Percentiles rank a stretch among this genome's conserved stretches.
phyloP scores from a whole-genome alignment of 306 rosid species.

The Citrullus colocynthis region DNA sequence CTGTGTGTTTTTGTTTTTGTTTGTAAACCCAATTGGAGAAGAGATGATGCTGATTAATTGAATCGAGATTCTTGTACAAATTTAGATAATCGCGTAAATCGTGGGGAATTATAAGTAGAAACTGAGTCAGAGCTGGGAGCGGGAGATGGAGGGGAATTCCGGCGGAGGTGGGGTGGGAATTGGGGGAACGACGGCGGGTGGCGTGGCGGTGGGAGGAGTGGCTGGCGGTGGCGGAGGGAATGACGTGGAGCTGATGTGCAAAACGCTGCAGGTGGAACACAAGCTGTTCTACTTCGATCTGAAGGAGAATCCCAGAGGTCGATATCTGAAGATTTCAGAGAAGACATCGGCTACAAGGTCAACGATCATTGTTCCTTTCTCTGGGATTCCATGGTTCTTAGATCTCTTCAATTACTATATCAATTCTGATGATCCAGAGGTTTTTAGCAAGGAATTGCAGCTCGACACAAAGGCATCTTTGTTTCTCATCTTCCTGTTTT shows the following conservation, averaged over 20 bases:
- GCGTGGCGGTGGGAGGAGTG: conserved; percentile 7
- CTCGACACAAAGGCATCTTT: conserved; percentile 67
- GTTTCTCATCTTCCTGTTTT: neutral
- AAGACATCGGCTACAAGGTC: conserved; percentile 98
- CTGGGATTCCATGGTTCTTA: conserved; percentile 96
- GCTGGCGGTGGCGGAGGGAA: conserved; percentile 35
- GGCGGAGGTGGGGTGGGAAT: conserved; percentile 18
- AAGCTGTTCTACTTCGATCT: conserved; percentile 98
- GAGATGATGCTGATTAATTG: neutral
- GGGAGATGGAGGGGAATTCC: conserved; percentile 62
- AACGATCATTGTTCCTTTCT: conserved; percentile 90
- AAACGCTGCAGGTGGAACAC: conserved; percentile 96
- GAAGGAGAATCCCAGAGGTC: conserved; percentile 97
- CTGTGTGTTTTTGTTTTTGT: neutral
- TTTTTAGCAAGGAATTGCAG: conserved; percentile 97
- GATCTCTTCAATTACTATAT: conserved; percentile 98
- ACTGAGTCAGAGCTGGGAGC: neutral
- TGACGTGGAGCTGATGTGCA: conserved; percentile 88
- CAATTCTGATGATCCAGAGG: conserved; percentile 81
- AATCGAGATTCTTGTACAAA: neutral
- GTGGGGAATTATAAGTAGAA: neutral
- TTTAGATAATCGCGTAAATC: neutral
- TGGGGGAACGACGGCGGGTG: conserved; percentile 26
- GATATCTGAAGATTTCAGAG: conserved; percentile 91
- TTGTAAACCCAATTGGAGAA: neutral